A percentile compares a stretch with the other conserved stretches of the same genome.
Evolutionary conservation across 805 yeast species (phyloP).

Genomic region (Saturnispora saitoi): DNA sequence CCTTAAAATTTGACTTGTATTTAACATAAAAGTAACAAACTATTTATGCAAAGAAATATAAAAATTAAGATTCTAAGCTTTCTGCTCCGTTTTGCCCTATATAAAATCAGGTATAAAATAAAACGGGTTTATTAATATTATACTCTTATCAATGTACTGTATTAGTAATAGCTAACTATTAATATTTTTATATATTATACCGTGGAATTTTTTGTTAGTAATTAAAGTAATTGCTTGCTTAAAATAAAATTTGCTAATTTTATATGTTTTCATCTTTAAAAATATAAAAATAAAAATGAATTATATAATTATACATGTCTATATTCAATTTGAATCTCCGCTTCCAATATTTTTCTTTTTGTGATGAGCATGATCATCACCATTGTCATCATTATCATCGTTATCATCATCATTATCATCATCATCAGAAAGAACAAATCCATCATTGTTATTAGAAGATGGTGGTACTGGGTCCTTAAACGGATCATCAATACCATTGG

Average conservation of each 20-base stretch:
- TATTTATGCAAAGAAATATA: too few species aligned
- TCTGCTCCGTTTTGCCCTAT: too few species aligned
- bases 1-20: too few species aligned
- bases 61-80: too few species aligned
- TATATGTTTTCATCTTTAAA: background rate
- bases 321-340: background rate
- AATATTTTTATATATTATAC: too few species aligned
- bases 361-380: background rate
- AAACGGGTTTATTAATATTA: too few species aligned
- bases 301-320: background rate
- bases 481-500: constrained; percentile 13
- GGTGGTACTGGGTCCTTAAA: constrained; percentile 14
- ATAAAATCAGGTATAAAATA: too few species aligned
- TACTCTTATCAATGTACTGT: too few species aligned
- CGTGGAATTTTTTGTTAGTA: too few species aligned
- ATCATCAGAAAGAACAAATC: constrained; percentile 26
- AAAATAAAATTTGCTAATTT: background rate
- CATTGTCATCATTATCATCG: background rate
- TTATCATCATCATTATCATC: constrained; percentile 17
- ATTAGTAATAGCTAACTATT: too few species aligned
- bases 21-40: too few species aligned
- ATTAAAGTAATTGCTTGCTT: too few species aligned
- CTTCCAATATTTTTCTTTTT: background rate
- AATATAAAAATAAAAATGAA: background rate
- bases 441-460: constrained; percentile 18